Evolutionary conservation across 768 basidiomycete genomes (phyloP).

Genomic region (Paxillus ammoniavirescens): DNA sequence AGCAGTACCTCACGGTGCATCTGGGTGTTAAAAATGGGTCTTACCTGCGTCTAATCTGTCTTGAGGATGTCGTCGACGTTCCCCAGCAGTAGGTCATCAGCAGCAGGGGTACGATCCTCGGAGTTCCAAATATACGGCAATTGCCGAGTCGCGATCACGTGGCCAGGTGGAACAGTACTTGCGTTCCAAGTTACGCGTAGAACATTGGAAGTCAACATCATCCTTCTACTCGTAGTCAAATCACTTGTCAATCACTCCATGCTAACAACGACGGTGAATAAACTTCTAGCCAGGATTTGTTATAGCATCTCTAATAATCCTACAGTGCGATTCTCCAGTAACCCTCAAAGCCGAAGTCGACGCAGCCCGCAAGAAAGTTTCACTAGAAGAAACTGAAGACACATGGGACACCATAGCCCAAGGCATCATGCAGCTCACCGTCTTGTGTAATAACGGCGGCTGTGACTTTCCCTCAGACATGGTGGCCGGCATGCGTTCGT

Average conservation of each 20-base stretch:
- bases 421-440: slow-evolving; percentile 44
- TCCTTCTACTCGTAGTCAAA: background rate
- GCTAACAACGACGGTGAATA: slow-evolving; percentile 29
- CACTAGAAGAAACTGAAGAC: slow-evolving; percentile 69
- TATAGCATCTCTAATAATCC: background rate
- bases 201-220: background rate
- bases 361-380: slow-evolving; percentile 38
- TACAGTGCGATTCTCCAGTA: slow-evolving; percentile 32
- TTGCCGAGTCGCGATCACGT: slow-evolving; percentile 27
- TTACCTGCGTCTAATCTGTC: slow-evolving; percentile 26
- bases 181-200: too few species aligned
- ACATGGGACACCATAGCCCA: slow-evolving; percentile 71
- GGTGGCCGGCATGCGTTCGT: slow-evolving; percentile 46
- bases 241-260: slow-evolving; percentile 13
- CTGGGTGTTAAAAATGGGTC: slow-evolving; percentile 6
- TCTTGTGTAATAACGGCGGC: slow-evolving; percentile 51
- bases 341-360: slow-evolving; percentile 41
- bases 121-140: slow-evolving; percentile 22
- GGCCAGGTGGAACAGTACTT: background rate
- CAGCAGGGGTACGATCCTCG: slow-evolving; percentile 1
- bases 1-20: background rate
- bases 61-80: slow-evolving; percentile 17
- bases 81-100: background rate
- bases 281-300: fast-evolving
- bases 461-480: slow-evolving; percentile 52